A percentile compares a stretch with the other conserved stretches of the same genome.
phyloP scores from a whole-genome alignment of 148 eudicot genomes.

The Polygonum aviculare region DNA sequence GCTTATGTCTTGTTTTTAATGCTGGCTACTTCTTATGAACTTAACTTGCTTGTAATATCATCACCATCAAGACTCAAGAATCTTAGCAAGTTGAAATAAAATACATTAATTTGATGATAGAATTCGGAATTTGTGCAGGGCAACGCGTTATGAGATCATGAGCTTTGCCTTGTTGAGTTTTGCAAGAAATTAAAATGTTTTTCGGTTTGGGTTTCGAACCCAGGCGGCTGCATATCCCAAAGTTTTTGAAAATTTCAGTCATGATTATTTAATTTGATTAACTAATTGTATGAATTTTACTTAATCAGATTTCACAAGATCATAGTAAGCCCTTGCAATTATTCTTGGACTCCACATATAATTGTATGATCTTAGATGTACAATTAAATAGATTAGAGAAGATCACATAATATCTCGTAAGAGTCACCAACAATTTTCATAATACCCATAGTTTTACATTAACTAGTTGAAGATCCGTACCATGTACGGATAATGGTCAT shows the following conservation, averaged over 20 bases:
- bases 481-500: too few species aligned
- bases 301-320: background rate
- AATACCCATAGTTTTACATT: background rate
- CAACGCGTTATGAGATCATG: background rate
- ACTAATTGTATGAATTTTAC: background rate
- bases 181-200: background rate
- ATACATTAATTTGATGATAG: background rate
- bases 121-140: background rate
- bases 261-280: background rate
- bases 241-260: background rate
- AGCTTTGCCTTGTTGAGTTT: background rate
- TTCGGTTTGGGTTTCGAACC: constrained; percentile 8
- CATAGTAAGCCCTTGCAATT: background rate
- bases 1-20: background rate
- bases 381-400: background rate
- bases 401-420: background rate
- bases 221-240: constrained; percentile 30
- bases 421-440: background rate
- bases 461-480: too few species aligned
- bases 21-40: background rate
- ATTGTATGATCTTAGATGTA: background rate
- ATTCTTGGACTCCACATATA: background rate
- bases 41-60: background rate
- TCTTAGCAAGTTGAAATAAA: background rate
- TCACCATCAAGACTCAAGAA: background rate